Evolutionary conservation across 192 early-diverging fungal genomes (phyloP), one percentile per base, ranked within the genome.

Genomic region (Coemansia sp.): DNA sequence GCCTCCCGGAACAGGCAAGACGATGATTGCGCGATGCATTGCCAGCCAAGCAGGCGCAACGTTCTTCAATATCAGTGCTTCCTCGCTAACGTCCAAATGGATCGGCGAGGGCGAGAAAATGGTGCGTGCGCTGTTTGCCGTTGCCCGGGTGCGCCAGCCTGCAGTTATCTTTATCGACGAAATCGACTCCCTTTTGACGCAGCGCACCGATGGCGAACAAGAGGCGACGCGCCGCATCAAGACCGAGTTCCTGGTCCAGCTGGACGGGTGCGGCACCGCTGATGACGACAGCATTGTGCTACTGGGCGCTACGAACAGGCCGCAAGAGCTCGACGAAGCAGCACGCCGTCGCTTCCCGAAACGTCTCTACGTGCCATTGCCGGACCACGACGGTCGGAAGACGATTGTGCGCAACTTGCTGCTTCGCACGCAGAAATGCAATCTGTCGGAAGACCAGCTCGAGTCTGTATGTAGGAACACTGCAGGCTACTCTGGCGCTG

Each of bases 61-160:
- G 1, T 97, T 97, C 72, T 96, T 97, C 77, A 90, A 84, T 64
- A 97, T 97, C 68, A 91, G 88, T 62, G 86, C 90, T 3, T 95
- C 94, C 4, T 92, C 93, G 12, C 82, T 97, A 55, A 97, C 94
- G 7, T 94, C 92, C 12, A 96, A 96, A 68, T 97, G 94, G 93
- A 88, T 95, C 4, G 92, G 95, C 34, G 94, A 97, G 67, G 94
- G 94, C 39, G 95, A 97, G 69, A 97, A 97, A 69, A 92, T 95
- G 92, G 92, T 85, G 30, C 88, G 94, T 0, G 90, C 93, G 15
- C 67, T 97, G 45, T 97, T 97, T 82, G 94, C 95, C 0, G 93
- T 96, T 0, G 95, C 95, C 1, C 66, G 95, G 31, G 90, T 87
- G 37, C 81, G 86, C 49, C 94, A 95, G 77, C 95, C 95, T 21